These are phyloP conservation scores for Actinomortierella ambigua DNA, from an alignment of 371 early-diverging fungal species.

Conservation along the genomic window DNA sequence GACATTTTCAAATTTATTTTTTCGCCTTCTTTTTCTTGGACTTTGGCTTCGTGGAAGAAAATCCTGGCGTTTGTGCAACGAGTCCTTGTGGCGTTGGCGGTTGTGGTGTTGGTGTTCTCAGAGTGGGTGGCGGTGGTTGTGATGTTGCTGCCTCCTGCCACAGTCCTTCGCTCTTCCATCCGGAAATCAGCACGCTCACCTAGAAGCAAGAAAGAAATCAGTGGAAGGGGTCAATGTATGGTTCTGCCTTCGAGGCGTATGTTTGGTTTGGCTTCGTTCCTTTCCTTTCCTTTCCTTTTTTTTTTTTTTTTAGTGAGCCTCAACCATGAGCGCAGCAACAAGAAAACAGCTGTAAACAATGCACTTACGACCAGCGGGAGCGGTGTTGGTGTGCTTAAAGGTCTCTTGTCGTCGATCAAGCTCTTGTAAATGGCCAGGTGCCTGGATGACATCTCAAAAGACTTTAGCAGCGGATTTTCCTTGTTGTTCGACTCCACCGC, in stretches of 20 bases:
- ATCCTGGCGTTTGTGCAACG: constrained; percentile 21
- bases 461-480: constrained; percentile 31
- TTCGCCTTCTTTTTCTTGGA: too few relatives aligned
- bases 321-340: neutral
- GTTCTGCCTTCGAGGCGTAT: neutral
- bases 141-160: constrained; percentile 37
- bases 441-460: constrained; percentile 19
- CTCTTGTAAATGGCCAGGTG: constrained; percentile 42
- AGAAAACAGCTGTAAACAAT: neutral
- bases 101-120: constrained; percentile 8
- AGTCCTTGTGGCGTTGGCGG: constrained; percentile 1
- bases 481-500: constrained; percentile 29
- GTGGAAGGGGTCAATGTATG: neutral
- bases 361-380: constrained; percentile 41
- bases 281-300: constrained; percentile 1
- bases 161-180: constrained; percentile 47
- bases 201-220: neutral
- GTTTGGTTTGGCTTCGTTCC: neutral
- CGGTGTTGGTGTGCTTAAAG: constrained; percentile 41
- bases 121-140: constrained; percentile 9
- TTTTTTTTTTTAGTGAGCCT: neutral
- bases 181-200: constrained; percentile 45
- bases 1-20: too few relatives aligned
- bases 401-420: constrained; percentile 35
- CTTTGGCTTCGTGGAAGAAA: constrained; percentile 18